These are phyloP conservation scores for Talaromyces thailandensis DNA, from an alignment of 495 filamentous ascomycete species.

Conservation along the genomic window DNA sequence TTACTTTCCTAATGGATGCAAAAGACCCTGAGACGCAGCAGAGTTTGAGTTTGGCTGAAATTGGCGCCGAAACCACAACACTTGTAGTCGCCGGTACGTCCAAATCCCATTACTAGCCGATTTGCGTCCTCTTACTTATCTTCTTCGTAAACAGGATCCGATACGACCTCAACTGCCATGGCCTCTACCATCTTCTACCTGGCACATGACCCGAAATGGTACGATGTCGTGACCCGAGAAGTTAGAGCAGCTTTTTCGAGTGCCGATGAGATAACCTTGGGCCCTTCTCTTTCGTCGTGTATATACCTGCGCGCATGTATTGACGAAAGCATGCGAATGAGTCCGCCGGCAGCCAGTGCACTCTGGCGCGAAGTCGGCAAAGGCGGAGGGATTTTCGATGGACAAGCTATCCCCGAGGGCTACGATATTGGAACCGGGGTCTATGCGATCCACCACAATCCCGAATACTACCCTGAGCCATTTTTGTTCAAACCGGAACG, in stretches of 20 bases:
- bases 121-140: background rate
- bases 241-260: conserved; percentile 33
- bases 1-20: conserved; percentile 50
- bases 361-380: conserved; percentile 40
- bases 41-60: conserved; percentile 45
- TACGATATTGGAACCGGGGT: conserved; percentile 41
- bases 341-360: background rate
- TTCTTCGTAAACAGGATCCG: conserved; percentile 22
- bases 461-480: conserved; percentile 40
- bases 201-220: conserved; percentile 35
- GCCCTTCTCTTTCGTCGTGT: background rate
- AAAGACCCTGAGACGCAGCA: conserved; percentile 51
- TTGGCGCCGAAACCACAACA: conserved; percentile 49
- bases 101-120: background rate
- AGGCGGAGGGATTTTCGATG: conserved; percentile 45
- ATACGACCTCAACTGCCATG: conserved; percentile 57
- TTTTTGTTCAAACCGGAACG: conserved; percentile 41
- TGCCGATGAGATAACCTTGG: conserved; percentile 39
- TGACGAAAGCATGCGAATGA: conserved; percentile 4
- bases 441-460: conserved; percentile 42
- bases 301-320: background rate
- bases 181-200: conserved; percentile 60
- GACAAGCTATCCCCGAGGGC: conserved; percentile 40
- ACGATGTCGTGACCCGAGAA: conserved; percentile 16
- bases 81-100: conserved; percentile 21